Base-by-base conservation (phyloP, 1,284 basidiomycete genomes). In the Pholiota adiposa region DNA sequence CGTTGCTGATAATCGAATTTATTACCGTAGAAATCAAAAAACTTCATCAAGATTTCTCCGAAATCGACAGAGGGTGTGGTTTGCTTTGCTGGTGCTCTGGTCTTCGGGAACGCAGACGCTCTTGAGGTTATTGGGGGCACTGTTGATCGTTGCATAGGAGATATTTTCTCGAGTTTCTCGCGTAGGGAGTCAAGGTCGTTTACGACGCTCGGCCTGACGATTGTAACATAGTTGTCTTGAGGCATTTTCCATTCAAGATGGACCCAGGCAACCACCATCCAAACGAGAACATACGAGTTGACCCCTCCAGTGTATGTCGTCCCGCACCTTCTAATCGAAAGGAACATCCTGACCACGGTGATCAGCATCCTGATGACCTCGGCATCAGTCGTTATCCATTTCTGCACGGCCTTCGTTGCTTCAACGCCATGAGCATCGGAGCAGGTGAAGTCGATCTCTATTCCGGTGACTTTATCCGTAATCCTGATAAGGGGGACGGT, bases 221-320 rank as follows among this genome's bases (percentile, higher is more conserved):
- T 16, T 4, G 36, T 16, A 12, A n/a, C n/a, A 31, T 31, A 11
- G 29, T 12, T 38, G 36, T 38, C 7, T 29, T 40, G 49, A 4
- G 55, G 21, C 44, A 64, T 65, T 14, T 62, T 64, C 65, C 64
- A 61, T 31, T 68, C 67, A 21, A 69, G 59, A 9, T 67, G 53
- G 11, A 67, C 66, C 67, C 66, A 70, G 14, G 67, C 66, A 0
- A 70, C 65, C 4, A 70, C 67, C 69, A 70, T 69, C 69, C 69
- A 70, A 6, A 69, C 62, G 41, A 70, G 43, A 18, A 68, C 49
- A 27, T 69, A 67, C 19, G 69, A 69, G 38, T 70, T 67, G 12
- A 70, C 54, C 1, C 69, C 69, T n/a, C 69, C 69, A 0, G 69
- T 69, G 29, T 65, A 69, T 3, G 67, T 67, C 14, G 65, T 66